Conservation (phyloP, 2,329 filamentous ascomycete species). For the Epicoccum nigrum region DNA sequence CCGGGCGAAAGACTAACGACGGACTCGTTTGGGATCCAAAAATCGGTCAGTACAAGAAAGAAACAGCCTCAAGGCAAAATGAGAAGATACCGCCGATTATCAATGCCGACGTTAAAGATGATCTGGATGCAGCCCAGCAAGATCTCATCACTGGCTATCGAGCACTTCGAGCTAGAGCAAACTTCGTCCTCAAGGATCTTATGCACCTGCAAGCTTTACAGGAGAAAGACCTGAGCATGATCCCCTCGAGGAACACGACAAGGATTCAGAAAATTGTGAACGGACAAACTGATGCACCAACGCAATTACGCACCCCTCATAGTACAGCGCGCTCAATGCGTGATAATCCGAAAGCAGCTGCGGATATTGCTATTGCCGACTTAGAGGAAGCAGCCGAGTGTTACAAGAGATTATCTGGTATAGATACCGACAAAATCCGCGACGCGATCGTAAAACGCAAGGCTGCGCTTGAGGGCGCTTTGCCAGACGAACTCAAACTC, state of each 20-base stretch:
- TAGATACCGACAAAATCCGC: slow-evolving; percentile 29
- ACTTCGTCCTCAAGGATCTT: slow-evolving; percentile 29
- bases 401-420: slow-evolving; percentile 24
- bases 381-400: slow-evolving; percentile 35
- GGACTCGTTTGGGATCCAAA: slow-evolving; percentile 20
- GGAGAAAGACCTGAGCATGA: slow-evolving; percentile 30
- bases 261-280: slow-evolving; percentile 30
- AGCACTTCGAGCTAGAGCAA: slow-evolving; percentile 32
- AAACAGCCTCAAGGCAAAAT: background rate
- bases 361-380: slow-evolving; percentile 29
- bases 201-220: slow-evolving; percentile 35
- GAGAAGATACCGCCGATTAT: slow-evolving; percentile 6
- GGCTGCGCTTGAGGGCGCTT: slow-evolving; percentile 26
- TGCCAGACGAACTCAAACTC: slow-evolving; percentile 35
- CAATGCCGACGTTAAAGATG: slow-evolving; percentile 14
- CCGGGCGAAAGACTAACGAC: background rate
- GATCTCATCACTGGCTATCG: slow-evolving; percentile 35
- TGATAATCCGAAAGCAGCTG: slow-evolving; percentile 27
- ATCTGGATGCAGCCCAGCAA: slow-evolving; percentile 30
- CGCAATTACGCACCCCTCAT: slow-evolving; percentile 27
- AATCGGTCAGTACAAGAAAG: slow-evolving; percentile 19
- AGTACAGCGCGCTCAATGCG: slow-evolving; percentile 34
- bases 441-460: slow-evolving; percentile 38
- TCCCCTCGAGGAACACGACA: slow-evolving; percentile 24
- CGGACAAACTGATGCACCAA: slow-evolving; percentile 6